Base-by-base conservation (phyloP, 208 protist genomes). In the Trichomonas vaginalis region DNA sequence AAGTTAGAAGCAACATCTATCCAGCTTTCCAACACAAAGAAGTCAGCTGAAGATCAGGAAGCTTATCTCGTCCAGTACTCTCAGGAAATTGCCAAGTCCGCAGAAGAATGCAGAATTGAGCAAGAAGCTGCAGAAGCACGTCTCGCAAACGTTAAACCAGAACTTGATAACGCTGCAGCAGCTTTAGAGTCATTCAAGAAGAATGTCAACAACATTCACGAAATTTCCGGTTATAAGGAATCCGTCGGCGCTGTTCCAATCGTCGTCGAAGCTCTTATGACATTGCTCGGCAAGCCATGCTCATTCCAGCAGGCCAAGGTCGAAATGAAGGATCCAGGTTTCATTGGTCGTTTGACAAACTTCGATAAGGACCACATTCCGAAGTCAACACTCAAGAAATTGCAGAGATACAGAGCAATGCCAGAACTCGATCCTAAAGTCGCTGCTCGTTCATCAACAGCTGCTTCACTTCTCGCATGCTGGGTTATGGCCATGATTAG, bases 401-500 rank as follows among this genome's bases (percentile, higher is more conserved):
- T 99, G 48, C 97, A 98, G 95, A 99, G 98, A 97, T 99, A 98
- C 96, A 98, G 98, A n/a, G 98, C 98, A 95, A 97, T 98, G 47
- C 96, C 97, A 56, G 98, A 99, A 87, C 99, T 99, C 96, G 98
- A 98, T 40, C 96, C 97, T 32, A 97, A 97, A 27, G 96, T 98
- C 3, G 96, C 96, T 21, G 96, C 96, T n/a, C 98, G 99, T 95
- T 99, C 47, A 80, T 95, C 99, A 3, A 98, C 97, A 95, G 98
- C 99, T 23, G 98, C 98, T 27, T 98, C 97, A 96, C 98, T 98
- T 48, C 96, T 99, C 14, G 99, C 98, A 97, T 97, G 98, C 97
- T 99, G 99, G 99, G 98, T 99, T 35, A 98, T 98, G 95, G 99
- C 99, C 40, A 99, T 99, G 97, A 98, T 99, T 96, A 98, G 98